Evolutionary conservation across 805 yeast genomes (phyloP).

Genomic region (Wickerhamomyces bovis): DNA sequence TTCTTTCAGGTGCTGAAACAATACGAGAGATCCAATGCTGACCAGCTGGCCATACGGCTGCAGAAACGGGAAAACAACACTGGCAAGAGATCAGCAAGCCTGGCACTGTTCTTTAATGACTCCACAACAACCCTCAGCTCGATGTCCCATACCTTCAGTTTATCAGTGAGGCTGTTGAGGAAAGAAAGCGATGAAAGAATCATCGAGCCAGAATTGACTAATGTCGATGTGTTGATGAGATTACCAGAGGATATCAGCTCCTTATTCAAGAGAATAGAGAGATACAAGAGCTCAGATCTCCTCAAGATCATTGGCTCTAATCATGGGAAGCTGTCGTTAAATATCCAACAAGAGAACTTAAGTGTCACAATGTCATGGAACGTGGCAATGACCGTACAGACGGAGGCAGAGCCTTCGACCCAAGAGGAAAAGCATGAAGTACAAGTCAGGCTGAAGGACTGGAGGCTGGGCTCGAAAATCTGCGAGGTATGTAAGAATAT

Average conservation of each 20-base stretch:
- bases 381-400: conserved; percentile 40
- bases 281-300: conserved; percentile 50
- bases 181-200: conserved; percentile 45
- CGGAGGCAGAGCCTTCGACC: conserved; percentile 23
- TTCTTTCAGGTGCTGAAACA: conserved; percentile 51
- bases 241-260: conserved; percentile 42
- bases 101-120: conserved; percentile 52
- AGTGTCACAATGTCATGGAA: conserved; percentile 57
- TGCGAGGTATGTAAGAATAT: conserved; percentile 58
- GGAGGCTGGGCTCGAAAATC: conserved; percentile 60
- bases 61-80: conserved; percentile 29
- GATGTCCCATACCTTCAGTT: conserved; percentile 58
- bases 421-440: conserved; percentile 37
- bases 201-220: conserved; percentile 57
- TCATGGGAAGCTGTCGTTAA: conserved; percentile 44
- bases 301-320: conserved; percentile 45
- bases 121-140: conserved; percentile 34
- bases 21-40: conserved; percentile 47
- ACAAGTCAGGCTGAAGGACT: conserved; percentile 51
- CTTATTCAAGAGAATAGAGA: conserved; percentile 56
- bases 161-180: conserved; percentile 63
- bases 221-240: conserved; percentile 49
- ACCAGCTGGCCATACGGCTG: conserved; percentile 44
- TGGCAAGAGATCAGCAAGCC: conserved; percentile 40
- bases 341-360: conserved; percentile 45